These are phyloP conservation scores for Maudiozyma pseudohumilis DNA, from an alignment of 805 yeast genomes.

Conservation along the genomic window DNA sequence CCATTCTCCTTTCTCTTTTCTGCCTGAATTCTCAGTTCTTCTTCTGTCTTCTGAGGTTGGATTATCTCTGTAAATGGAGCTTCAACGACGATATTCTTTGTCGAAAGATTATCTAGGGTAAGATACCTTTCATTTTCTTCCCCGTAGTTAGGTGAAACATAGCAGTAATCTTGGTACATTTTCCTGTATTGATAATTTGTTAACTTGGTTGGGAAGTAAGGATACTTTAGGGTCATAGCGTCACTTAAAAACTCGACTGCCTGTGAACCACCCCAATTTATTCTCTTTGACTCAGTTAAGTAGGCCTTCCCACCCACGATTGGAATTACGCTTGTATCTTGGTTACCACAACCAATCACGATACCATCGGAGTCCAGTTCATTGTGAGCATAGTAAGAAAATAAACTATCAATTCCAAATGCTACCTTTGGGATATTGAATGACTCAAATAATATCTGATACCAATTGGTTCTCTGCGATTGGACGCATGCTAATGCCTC, in stretches of 20 bases:
- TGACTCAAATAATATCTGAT: slow-evolving; percentile 77
- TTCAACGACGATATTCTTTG: slow-evolving; percentile 68
- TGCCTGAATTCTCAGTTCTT: slow-evolving; percentile 66
- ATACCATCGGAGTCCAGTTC: slow-evolving; percentile 40
- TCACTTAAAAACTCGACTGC: slow-evolving; percentile 53
- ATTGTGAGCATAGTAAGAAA: slow-evolving; percentile 66
- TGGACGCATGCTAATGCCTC: slow-evolving; percentile 68
- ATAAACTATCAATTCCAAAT: slow-evolving; percentile 75
- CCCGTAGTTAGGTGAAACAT: slow-evolving; percentile 58
- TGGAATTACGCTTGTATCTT: slow-evolving; percentile 75
- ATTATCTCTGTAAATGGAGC: slow-evolving; percentile 65
- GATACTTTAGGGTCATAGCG: slow-evolving; percentile 72
- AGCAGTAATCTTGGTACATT: slow-evolving; percentile 68
- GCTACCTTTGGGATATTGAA: slow-evolving; percentile 66
- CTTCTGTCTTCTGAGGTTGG: slow-evolving; percentile 68
- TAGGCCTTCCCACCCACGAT: slow-evolving; percentile 62
- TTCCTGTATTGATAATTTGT: slow-evolving; percentile 52
- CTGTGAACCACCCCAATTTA: slow-evolving; percentile 86
- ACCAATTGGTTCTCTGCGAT: slow-evolving; percentile 62
- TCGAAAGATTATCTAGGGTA: slow-evolving; percentile 52
- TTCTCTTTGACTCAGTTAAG: slow-evolving; percentile 59
- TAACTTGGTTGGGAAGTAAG: slow-evolving; percentile 76
- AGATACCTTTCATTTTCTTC: slow-evolving; percentile 50
- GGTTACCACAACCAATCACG: slow-evolving; percentile 77
- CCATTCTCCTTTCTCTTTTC: slow-evolving; percentile 81